These are phyloP conservation scores for Neonectria faginata DNA, from an alignment of 2,329 filamentous ascomycete genomes.

Conservation along the genomic window DNA sequence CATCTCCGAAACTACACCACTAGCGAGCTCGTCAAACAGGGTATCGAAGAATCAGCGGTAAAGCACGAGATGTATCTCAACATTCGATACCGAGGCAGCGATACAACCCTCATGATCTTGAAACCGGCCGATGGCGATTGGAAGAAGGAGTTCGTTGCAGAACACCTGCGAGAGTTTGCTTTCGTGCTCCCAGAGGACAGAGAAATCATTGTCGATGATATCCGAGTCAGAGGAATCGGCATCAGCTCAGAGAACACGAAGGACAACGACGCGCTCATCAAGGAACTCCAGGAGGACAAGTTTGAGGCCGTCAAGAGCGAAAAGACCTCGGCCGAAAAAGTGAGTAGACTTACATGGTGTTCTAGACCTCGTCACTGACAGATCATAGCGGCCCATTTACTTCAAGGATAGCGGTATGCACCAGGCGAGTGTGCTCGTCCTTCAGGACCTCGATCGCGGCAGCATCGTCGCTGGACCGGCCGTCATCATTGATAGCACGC, in stretches of 20 bases:
- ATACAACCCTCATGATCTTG: slow-evolving; percentile 56
- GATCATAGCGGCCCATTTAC: slow-evolving; percentile 32
- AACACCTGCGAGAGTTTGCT: slow-evolving; percentile 54
- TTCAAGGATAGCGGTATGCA: slow-evolving; percentile 16
- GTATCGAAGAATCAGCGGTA: slow-evolving; percentile 55
- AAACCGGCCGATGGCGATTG: slow-evolving; percentile 50
- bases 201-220: slow-evolving; percentile 55
- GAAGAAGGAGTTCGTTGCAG: slow-evolving; percentile 45
- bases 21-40: slow-evolving; percentile 53
- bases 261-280: slow-evolving; percentile 24
- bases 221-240: slow-evolving; percentile 54
- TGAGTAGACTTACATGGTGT: neutral
- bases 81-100: slow-evolving; percentile 61
- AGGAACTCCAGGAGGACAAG: slow-evolving; percentile 25
- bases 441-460: slow-evolving; percentile 14
- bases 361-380: slow-evolving; percentile 4
- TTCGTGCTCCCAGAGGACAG: slow-evolving; percentile 50
- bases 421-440: slow-evolving; percentile 16
- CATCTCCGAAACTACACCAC: slow-evolving; percentile 42
- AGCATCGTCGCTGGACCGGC: slow-evolving; percentile 45
- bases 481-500: slow-evolving; percentile 47
- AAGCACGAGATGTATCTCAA: slow-evolving; percentile 55
- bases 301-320: slow-evolving; percentile 21
- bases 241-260: slow-evolving; percentile 24
- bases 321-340: slow-evolving; percentile 10